Percentiles rank a stretch among this genome's conserved stretches.
phyloP scores from a whole-genome alignment of 495 filamentous ascomycete genomes.

The Lophiostoma macrostomum region DNA sequence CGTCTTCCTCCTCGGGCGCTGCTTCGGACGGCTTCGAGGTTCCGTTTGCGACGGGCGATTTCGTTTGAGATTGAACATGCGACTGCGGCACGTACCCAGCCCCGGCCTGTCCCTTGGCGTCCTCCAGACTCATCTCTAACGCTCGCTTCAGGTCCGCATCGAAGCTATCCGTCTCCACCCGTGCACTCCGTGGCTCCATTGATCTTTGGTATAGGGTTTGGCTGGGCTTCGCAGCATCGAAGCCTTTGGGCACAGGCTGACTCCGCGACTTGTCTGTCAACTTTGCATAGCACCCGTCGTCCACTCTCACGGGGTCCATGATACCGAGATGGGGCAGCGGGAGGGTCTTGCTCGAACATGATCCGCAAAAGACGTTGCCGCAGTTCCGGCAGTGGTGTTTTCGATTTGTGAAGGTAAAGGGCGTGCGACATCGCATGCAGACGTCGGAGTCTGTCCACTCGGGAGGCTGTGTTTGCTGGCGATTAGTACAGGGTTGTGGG shows the following conservation, averaged over 20 bases:
- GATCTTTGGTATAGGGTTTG: constrained; percentile 50
- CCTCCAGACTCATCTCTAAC: constrained; percentile 93
- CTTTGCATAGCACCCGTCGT: constrained; percentile 91
- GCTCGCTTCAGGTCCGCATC: constrained; percentile 93
- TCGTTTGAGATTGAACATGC: constrained; percentile 41
- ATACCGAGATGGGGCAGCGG: constrained; percentile 93
- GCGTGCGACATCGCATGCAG: constrained; percentile 93
- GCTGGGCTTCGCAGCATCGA: constrained; percentile 47
- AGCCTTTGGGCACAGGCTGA: constrained; percentile 41
- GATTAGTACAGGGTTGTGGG: constrained; percentile 9
- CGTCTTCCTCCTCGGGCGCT: constrained; percentile 67
- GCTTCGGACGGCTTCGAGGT: constrained; percentile 30
- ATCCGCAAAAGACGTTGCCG: constrained; percentile 91
- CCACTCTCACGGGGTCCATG: constrained; percentile 85
- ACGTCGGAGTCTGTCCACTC: constrained; percentile 98
- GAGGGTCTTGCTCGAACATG: constrained; percentile 85
- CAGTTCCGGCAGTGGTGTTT: constrained; percentile 98
- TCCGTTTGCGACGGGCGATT: constrained; percentile 46
- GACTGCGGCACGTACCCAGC: constrained; percentile 67
- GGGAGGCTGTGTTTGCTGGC: constrained; percentile 62
- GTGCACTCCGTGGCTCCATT: constrained; percentile 87
- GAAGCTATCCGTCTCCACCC: constrained; percentile 82
- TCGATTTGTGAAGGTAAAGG: constrained; percentile 95
- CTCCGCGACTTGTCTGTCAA: constrained; percentile 69
- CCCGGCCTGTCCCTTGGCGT: constrained; percentile 66